phyloP scores from a whole-genome alignment of 768 basidiomycete genomes.

The Pisolithus tinctorius region DNA sequence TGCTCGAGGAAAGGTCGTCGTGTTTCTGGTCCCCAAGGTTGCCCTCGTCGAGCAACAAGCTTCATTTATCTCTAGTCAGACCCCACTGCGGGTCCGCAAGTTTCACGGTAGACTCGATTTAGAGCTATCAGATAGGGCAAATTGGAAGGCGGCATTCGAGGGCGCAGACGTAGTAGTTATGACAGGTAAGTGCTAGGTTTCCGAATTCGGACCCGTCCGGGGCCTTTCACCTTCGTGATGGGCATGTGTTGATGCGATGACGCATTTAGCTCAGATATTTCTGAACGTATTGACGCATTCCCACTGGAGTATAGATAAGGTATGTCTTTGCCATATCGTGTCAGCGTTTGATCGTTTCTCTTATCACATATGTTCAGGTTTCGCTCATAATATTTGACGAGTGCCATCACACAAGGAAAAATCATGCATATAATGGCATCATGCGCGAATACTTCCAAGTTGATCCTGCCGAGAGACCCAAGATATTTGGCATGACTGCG shows the following conservation, averaged over 20 bases:
- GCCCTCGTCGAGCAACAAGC: conserved; percentile 81
- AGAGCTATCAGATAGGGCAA: conserved; percentile 56
- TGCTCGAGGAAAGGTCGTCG: conserved; percentile 50
- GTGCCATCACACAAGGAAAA: conserved; percentile 51
- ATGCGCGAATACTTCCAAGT: conserved; percentile 51
- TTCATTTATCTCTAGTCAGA: conserved; percentile 56
- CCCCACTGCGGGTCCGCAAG: conserved; percentile 58
- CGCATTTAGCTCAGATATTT: conserved; percentile 65
- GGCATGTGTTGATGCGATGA: background rate
- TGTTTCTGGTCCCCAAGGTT: conserved; percentile 84
- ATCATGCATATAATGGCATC: conserved; percentile 51
- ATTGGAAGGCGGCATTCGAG: conserved; percentile 61
- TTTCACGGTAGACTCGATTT: conserved; percentile 68
- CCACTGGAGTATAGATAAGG: conserved; percentile 67
- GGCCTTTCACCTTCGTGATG: background rate
- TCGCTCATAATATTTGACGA: conserved; percentile 53
- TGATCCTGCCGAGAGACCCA: conserved; percentile 46
- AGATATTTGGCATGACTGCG: conserved; percentile 91
- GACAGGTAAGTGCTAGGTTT: conserved; percentile 49
- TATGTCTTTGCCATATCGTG: conserved; percentile 10
- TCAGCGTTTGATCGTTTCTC: background rate
- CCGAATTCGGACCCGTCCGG: background rate
- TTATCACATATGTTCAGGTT: conserved; percentile 30
- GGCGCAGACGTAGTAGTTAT: conserved; percentile 74
- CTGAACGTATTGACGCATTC: conserved; percentile 77